These are phyloP conservation scores for Rhizopogon sp. DNA, from an alignment of 768 basidiomycete species.

Conservation along the genomic window DNA sequence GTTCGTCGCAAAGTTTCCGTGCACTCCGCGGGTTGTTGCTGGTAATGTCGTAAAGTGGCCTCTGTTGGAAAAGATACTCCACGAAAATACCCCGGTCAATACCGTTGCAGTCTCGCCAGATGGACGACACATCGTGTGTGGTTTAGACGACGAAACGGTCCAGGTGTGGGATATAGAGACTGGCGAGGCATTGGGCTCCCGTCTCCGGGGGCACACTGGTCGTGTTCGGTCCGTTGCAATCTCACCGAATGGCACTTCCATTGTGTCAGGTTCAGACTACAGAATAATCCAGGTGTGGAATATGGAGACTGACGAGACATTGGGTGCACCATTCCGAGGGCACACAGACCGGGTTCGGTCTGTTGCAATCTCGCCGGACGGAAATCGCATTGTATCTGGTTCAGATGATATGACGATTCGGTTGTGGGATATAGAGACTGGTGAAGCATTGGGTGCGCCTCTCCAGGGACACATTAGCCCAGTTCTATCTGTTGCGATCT, in stretches of 20 bases:
- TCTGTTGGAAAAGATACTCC: background rate
- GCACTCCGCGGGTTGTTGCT: background rate
- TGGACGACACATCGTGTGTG: constrained; percentile 1
- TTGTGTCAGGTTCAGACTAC: no score
- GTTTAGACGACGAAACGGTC: constrained; percentile 3
- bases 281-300: constrained; percentile 20
- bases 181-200: no score
- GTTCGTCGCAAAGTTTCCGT: background rate
- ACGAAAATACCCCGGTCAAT: background rate
- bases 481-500: background rate
- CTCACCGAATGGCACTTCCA: constrained; percentile 5
- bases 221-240: constrained; percentile 9
- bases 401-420: background rate
- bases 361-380: background rate
- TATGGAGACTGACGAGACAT: constrained; percentile 5
- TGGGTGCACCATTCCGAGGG: background rate
- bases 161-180: constrained; percentile 6
- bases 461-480: background rate
- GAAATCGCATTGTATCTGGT: constrained; percentile 11
- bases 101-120: constrained; percentile 9
- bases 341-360: background rate
- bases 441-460: background rate
- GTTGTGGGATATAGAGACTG: no score
- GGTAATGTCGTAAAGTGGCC: constrained; percentile 7
- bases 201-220: constrained; percentile 2